A percentile compares a stretch with the other conserved stretches of the same genome.
Conservation (phyloP, 305 asterid genomes). For the Solanum hybrid region DNA sequence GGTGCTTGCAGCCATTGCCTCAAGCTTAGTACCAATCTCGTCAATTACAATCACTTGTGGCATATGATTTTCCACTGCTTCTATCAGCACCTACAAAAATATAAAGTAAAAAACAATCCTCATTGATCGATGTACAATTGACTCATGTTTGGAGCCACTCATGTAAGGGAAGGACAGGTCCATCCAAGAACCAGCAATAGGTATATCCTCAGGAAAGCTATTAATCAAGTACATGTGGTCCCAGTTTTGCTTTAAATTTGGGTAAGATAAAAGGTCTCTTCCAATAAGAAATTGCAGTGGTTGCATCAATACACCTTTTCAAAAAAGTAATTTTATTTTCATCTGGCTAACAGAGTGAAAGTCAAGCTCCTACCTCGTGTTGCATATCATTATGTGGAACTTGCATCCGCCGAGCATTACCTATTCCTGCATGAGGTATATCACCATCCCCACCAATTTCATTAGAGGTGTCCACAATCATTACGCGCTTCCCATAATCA, state of each 20-base stretch:
- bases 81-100: constrained; percentile 65
- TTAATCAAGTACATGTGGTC: neutral
- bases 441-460: constrained; percentile 98
- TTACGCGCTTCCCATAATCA: constrained; percentile 82
- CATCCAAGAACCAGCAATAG: neutral
- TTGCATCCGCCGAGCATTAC: constrained; percentile 93
- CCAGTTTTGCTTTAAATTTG: neutral
- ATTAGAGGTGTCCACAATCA: constrained; percentile 96
- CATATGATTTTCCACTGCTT: constrained; percentile 97
- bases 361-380: constrained; percentile 49
- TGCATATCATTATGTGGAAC: constrained; percentile 84
- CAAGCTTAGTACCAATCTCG: constrained; percentile 93
- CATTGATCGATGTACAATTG: neutral
- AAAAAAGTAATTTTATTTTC: neutral
- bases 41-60: constrained; percentile 95
- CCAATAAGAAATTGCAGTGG: neutral
- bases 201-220: neutral
- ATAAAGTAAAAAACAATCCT: neutral
- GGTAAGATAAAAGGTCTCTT: neutral
- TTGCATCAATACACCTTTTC: neutral
- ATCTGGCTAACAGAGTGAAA: neutral
- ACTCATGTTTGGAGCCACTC: neutral
- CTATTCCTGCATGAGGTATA: constrained; percentile 87
- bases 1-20: constrained; percentile 90
- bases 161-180: neutral